Evolutionary conservation across 2,329 filamentous ascomycete species (phyloP).

Genomic region (Fusarium incarnatum): DNA sequence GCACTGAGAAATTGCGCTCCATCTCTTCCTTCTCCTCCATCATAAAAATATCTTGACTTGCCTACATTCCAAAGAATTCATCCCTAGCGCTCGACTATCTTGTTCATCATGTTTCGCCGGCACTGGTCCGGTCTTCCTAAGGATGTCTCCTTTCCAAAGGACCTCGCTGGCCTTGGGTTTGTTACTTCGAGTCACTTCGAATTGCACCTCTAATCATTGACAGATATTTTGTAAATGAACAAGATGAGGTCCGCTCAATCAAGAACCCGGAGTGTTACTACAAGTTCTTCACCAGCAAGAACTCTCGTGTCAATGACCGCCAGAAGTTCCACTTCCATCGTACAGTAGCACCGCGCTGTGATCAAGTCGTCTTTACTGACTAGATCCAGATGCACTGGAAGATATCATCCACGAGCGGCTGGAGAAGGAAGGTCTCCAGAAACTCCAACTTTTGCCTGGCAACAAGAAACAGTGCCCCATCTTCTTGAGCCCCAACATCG

Average conservation of each 20-base stretch:
- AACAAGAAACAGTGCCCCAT: constrained; percentile 74
- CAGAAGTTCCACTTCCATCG: constrained; percentile 81
- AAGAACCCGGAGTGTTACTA: constrained; percentile 76
- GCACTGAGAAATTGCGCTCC: not conserved
- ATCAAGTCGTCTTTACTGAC: not conserved
- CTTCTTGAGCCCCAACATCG: constrained; percentile 66
- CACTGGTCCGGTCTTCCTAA: constrained; percentile 74
- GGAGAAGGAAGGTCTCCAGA: constrained; percentile 67
- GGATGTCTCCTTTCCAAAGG: constrained; percentile 73
- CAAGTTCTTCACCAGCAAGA: constrained; percentile 78
- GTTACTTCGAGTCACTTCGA: not conserved
- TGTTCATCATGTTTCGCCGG: constrained; percentile 75
- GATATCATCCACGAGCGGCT: constrained; percentile 72
- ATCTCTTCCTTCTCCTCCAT: not conserved
- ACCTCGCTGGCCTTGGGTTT: constrained; percentile 79
- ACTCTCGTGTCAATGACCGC: constrained; percentile 80
- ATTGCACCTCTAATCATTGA: not conserved
- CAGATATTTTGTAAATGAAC: constrained; percentile 82
- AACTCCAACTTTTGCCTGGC: constrained; percentile 61
- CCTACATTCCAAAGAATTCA: not conserved
- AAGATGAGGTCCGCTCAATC: constrained; percentile 80
- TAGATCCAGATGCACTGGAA: constrained; percentile 69
- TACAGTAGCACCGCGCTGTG: constrained; percentile 52
- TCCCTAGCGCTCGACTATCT: not conserved
- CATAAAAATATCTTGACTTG: not conserved